Evolutionary conservation across 352 stramenopile species (phyloP).

Genomic region (Pythium brachiatum): DNA sequence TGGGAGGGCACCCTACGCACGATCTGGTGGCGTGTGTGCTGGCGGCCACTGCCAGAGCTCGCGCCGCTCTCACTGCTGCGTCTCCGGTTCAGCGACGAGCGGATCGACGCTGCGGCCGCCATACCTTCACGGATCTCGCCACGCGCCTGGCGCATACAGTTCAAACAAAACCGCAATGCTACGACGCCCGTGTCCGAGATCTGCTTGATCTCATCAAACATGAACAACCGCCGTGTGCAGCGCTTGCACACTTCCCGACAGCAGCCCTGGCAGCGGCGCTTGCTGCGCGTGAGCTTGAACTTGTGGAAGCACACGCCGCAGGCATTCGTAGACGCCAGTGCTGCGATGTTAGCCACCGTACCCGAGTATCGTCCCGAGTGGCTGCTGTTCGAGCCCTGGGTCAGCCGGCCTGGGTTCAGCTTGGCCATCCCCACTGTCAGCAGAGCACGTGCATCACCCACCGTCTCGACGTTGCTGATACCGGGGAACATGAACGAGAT

Average conservation of each 20-base stretch:
- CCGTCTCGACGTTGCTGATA: slow-evolving; percentile 31
- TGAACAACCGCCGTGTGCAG: slow-evolving; percentile 26
- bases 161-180: slow-evolving; percentile 32
- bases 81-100: slow-evolving; percentile 4
- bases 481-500: slow-evolving; percentile 32
- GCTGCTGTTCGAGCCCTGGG: background rate
- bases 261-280: slow-evolving; percentile 30
- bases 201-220: slow-evolving; percentile 32
- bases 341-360: background rate
- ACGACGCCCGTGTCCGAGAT: slow-evolving; percentile 26
- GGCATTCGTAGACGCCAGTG: slow-evolving; percentile 11
- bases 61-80: slow-evolving; percentile 11
- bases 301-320: slow-evolving; percentile 36
- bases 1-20: slow-evolving; percentile 17
- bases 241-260: slow-evolving; percentile 29
- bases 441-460: slow-evolving; percentile 28
- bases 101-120: background rate
- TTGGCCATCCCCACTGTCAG: slow-evolving; percentile 22
- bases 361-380: background rate
- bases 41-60: background rate
- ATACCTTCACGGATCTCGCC: slow-evolving; percentile 14
- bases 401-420: slow-evolving; percentile 14
- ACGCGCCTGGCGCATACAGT: slow-evolving; percentile 30
- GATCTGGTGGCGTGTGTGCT: slow-evolving; percentile 3
- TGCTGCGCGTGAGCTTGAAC: slow-evolving; percentile 32